These are phyloP conservation scores for Colletotrichum horii DNA, from an alignment of 2,329 filamentous ascomycete species.

Conservation along the genomic window DNA sequence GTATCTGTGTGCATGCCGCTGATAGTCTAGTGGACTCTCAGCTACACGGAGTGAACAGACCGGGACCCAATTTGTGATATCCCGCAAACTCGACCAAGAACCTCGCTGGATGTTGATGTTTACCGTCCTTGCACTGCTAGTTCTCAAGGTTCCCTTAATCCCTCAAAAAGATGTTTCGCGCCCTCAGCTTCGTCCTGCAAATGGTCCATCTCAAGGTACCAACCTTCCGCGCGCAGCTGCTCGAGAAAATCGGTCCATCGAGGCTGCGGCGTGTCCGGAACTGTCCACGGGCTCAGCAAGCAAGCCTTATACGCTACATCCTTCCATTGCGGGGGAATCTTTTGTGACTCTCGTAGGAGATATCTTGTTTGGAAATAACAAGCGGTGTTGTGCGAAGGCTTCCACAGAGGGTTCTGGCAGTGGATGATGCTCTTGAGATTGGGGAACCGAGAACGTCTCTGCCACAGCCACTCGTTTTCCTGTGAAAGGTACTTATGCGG, in stretches of 20 bases:
- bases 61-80: not conserved
- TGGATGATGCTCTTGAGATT: not conserved
- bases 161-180: not conserved
- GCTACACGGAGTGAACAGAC: not conserved
- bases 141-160: not conserved
- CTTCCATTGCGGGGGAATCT: not conserved
- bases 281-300: not conserved
- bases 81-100: accelerated
- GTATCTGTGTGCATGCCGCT: too few species aligned
- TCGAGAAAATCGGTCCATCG: not conserved
- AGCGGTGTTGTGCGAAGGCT: not conserved
- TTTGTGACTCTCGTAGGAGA: not conserved
- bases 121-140: not conserved
- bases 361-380: not conserved
- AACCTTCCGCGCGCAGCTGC: not conserved
- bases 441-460: accelerated
- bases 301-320: not conserved
- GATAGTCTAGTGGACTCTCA: too few species aligned
- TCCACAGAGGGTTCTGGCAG: not conserved
- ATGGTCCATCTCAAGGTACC: not conserved
- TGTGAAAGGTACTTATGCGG: not conserved
- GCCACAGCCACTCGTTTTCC: not conserved
- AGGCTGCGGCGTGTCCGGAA: not conserved
- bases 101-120: not conserved
- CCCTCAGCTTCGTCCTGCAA: not conserved